Evolutionary conservation across 768 basidiomycete genomes (phyloP).

Genomic region (Tricholoma sp.): DNA sequence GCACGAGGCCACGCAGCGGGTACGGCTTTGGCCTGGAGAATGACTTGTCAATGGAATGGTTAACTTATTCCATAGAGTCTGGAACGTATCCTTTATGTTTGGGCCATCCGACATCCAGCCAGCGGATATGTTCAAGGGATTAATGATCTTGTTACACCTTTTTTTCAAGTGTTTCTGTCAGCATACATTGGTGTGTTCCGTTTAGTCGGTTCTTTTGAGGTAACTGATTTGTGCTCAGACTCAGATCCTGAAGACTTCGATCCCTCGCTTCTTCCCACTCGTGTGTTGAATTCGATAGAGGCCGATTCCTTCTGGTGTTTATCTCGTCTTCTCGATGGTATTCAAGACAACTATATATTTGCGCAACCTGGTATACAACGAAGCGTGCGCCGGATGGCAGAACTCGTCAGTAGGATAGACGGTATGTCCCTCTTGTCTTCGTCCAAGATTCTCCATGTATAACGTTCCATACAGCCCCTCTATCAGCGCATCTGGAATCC

Average conservation of each 20-base stretch:
- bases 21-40: conserved; percentile 30
- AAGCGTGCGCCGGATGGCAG: conserved; percentile 90
- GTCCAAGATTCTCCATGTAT: background rate
- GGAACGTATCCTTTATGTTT: conserved; percentile 94
- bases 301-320: conserved; percentile 99
- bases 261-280: conserved; percentile 63
- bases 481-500: conserved; percentile 79
- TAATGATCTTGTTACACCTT: conserved; percentile 96
- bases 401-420: conserved; percentile 87
- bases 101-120: conserved; percentile 98
- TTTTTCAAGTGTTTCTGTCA: conserved; percentile 95
- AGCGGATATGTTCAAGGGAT: conserved; percentile 99
- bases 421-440: conserved; percentile 35
- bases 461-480: conserved; percentile 51
- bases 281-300: conserved; percentile 80
- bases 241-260: conserved; percentile 89
- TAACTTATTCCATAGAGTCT: conserved; percentile 55
- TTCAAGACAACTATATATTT: conserved; percentile 97
- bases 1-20: conserved; percentile 84
- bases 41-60: conserved; percentile 3
- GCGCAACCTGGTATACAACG: conserved; percentile 96
- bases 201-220: background rate
- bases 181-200: conserved; percentile 78
- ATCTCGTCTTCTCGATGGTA: conserved; percentile 90
- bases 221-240: conserved; percentile 42